These are phyloP conservation scores for Nyssa sinensis DNA, from an alignment of 148 eudicot species.

Conservation along the genomic window DNA sequence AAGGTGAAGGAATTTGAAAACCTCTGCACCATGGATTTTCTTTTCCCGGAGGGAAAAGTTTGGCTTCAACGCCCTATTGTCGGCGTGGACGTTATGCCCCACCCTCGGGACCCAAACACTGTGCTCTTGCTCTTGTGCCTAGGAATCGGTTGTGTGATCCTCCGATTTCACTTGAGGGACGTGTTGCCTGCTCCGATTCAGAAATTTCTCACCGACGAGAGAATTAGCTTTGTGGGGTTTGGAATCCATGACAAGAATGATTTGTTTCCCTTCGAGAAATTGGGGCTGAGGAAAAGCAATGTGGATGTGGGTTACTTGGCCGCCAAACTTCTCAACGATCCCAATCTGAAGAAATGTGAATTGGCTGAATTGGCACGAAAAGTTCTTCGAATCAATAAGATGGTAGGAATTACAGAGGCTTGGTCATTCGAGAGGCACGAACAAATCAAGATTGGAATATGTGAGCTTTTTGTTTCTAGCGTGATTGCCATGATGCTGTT, in stretches of 20 bases:
- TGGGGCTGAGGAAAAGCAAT: conserved; percentile 27
- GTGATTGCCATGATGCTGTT: conserved; percentile 30
- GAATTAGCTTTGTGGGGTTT: conserved; percentile 37
- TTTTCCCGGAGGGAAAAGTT: conserved; percentile 33
- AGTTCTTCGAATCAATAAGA: conserved; percentile 34
- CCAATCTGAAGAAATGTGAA: conserved; percentile 23
- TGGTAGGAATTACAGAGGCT: conserved; percentile 35
- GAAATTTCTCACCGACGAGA: conserved; percentile 32
- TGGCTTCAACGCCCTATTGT: conserved; percentile 31
- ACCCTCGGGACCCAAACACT: conserved; percentile 33
- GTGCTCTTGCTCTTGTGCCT: conserved; percentile 30
- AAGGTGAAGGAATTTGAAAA: conserved; percentile 35
- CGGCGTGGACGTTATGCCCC: conserved; percentile 38
- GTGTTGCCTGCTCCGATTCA: conserved; percentile 20
- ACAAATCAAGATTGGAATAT: conserved; percentile 34
- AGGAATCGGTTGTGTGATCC: conserved; percentile 39
- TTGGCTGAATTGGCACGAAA: conserved; percentile 34
- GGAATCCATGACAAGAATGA: conserved; percentile 37
- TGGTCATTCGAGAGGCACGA: conserved; percentile 29
- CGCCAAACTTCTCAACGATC: conserved; percentile 27
- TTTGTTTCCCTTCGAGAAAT: conserved; percentile 32
- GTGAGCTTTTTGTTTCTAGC: conserved; percentile 38
- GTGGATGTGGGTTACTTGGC: conserved; percentile 38
- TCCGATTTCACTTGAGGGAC: conserved; percentile 25
- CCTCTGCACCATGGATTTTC: conserved; percentile 31